phyloP scores from a whole-genome alignment of 129 eudicot species.

The Rutidosis leptorrhynchoides region DNA sequence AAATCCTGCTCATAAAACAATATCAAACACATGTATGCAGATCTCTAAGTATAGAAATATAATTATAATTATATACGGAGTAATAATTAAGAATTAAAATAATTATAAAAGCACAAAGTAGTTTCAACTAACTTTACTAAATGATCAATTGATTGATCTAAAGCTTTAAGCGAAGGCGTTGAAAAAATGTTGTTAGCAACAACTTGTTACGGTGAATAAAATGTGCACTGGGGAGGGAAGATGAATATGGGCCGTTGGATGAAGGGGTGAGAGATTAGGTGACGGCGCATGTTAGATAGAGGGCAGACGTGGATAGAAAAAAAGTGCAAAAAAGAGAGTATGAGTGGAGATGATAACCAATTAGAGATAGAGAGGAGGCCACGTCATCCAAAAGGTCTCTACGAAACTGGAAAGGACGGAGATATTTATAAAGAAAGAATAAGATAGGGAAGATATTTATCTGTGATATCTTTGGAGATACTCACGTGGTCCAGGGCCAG shows the following conservation, averaged over 20 bases:
- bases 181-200: slow-evolving; percentile 1
- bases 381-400: slow-evolving; percentile 34
- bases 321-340: slow-evolving; percentile 40
- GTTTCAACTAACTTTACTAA: background rate
- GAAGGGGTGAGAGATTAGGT: background rate
- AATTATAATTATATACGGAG: too few species aligned
- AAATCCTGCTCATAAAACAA: slow-evolving; percentile 19
- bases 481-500: slow-evolving; percentile 16
- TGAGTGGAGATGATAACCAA: slow-evolving; percentile 22
- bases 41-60: too few species aligned
- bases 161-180: background rate
- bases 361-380: slow-evolving; percentile 28
- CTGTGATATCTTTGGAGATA: slow-evolving; percentile 13
- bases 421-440: slow-evolving; percentile 30
- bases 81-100: too few species aligned
- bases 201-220: slow-evolving; percentile 5
- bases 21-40: slow-evolving; percentile 1
- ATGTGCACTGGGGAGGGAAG: slow-evolving; percentile 23
- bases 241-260: slow-evolving; percentile 27
- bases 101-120: background rate
- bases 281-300: slow-evolving; percentile 25
- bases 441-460: slow-evolving; percentile 34
- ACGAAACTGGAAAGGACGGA: slow-evolving; percentile 29
- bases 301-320: slow-evolving; percentile 36
- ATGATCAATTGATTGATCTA: too few species aligned